Evolutionary conservation across 192 early-diverging fungal genomes (phyloP).

Genomic region (Anaeromyces robustus): DNA sequence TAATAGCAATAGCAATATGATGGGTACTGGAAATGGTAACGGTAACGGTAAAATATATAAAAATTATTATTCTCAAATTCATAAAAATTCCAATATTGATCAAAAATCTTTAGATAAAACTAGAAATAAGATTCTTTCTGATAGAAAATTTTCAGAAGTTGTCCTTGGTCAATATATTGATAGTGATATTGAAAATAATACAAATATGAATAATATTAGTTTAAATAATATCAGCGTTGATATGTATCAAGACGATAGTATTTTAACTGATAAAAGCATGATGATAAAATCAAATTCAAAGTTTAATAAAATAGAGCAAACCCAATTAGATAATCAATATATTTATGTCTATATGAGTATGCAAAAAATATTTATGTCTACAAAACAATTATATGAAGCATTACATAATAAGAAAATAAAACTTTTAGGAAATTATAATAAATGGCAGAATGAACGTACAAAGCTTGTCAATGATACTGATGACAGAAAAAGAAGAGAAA

Average conservation of each 20-base stretch:
- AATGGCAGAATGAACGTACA: neutral
- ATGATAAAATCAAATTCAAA: neutral
- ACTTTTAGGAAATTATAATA: neutral
- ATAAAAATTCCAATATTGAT: neutral
- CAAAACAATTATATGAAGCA: neutral
- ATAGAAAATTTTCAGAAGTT: neutral
- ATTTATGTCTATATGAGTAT: neutral
- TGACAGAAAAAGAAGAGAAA: neutral
- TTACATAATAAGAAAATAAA: neutral
- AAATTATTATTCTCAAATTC: neutral
- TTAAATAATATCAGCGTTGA: neutral
- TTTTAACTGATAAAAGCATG: neutral
- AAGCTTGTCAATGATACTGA: neutral
- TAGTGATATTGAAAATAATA: neutral
- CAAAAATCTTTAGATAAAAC: neutral
- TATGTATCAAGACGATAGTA: neutral
- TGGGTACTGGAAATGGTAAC: no score
- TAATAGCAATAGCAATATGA: no score
- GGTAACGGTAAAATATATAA: neutral
- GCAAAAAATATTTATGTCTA: neutral
- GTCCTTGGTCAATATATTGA: neutral
- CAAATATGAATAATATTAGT: neutral
- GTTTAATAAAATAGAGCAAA: neutral
- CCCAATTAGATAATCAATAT: neutral
- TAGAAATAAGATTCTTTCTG: neutral